Percentiles rank a stretch among this genome's conserved stretches.
These are phyloP conservation scores for Mucor circinelloides DNA, from an alignment of 371 early-diverging fungal genomes.

Conservation along the genomic window DNA sequence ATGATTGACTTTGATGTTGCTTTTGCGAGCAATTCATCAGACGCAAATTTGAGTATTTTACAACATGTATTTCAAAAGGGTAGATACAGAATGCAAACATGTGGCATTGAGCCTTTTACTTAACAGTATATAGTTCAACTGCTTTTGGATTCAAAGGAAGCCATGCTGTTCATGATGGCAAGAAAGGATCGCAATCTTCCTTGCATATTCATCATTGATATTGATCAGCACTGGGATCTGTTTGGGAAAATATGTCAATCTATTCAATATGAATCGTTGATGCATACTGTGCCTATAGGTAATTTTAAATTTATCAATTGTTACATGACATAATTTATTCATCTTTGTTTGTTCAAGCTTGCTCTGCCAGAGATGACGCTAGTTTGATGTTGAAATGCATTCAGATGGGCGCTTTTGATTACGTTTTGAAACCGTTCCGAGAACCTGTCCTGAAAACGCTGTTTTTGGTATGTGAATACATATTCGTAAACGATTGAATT, in stretches of 20 bases:
- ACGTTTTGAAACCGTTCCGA: constrained; percentile 53
- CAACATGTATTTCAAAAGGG: not conserved
- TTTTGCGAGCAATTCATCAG: not conserved
- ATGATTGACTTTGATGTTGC: not conserved
- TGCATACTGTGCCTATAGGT: constrained; percentile 2
- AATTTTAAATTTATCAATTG: not conserved
- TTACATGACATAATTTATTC: not conserved
- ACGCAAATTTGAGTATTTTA: not conserved
- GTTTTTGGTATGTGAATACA: constrained; percentile 46
- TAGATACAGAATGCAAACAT: not conserved
- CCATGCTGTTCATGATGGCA: constrained; percentile 1
- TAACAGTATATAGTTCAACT: not conserved
- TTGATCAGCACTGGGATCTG: not conserved
- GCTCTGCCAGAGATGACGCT: constrained; percentile 35
- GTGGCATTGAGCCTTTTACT: too few species aligned
- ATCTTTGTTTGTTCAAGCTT: constrained; percentile 24
- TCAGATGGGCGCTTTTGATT: constrained; percentile 56
- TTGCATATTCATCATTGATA: not conserved
- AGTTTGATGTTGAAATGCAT: constrained; percentile 45
- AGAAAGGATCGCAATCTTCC: not conserved
- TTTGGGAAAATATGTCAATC: constrained; percentile 9
- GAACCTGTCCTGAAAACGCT: constrained; percentile 51
- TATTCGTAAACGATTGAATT: not conserved
- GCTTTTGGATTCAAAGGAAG: not conserved
- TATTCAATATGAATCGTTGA: not conserved